Percentiles rank a stretch among this genome's conserved stretches.
These are phyloP conservation scores for Kockiozyma suomiensis DNA, from an alignment of 805 yeast species.

Conservation along the genomic window DNA sequence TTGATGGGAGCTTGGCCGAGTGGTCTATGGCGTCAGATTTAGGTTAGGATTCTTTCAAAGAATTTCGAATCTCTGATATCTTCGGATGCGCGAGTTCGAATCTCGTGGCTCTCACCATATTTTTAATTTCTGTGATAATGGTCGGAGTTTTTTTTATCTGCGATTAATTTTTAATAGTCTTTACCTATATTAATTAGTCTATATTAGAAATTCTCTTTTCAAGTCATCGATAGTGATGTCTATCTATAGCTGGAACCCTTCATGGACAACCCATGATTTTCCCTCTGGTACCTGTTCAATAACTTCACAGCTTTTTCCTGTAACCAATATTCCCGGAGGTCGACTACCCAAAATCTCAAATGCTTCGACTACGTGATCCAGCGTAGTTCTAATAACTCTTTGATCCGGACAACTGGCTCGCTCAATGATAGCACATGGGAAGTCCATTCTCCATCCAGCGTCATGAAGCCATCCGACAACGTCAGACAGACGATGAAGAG, in stretches of 20 bases:
- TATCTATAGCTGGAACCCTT: constrained; percentile 41
- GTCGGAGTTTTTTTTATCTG: background rate
- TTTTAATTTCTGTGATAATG: background rate
- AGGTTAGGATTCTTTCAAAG: constrained; percentile 38
- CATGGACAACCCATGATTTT: constrained; percentile 53
- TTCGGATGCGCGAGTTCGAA: constrained; percentile 49
- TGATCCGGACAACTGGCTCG: constrained; percentile 94
- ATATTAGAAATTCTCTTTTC: background rate
- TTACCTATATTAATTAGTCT: too few relatives aligned
- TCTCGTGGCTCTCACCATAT: constrained; percentile 46
- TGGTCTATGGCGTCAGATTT: constrained; percentile 49
- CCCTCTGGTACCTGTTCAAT: constrained; percentile 40
- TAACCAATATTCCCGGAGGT: constrained; percentile 88
- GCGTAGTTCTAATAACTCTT: constrained; percentile 73
- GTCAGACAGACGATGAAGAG: constrained; percentile 66
- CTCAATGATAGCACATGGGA: constrained; percentile 86
- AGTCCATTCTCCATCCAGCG: constrained; percentile 66
- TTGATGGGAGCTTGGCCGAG: constrained; percentile 43
- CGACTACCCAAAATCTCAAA: constrained; percentile 77
- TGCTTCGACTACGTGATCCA: constrained; percentile 69
- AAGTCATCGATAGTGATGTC: background rate
- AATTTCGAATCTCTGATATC: constrained; percentile 41
- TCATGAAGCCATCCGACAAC: constrained; percentile 47
- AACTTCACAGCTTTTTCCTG: constrained; percentile 76
- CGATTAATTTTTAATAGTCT: too few relatives aligned